Base-by-base conservation (phyloP, 352 stramenopile genomes). In the Stephanocyclus meneghinianus region DNA sequence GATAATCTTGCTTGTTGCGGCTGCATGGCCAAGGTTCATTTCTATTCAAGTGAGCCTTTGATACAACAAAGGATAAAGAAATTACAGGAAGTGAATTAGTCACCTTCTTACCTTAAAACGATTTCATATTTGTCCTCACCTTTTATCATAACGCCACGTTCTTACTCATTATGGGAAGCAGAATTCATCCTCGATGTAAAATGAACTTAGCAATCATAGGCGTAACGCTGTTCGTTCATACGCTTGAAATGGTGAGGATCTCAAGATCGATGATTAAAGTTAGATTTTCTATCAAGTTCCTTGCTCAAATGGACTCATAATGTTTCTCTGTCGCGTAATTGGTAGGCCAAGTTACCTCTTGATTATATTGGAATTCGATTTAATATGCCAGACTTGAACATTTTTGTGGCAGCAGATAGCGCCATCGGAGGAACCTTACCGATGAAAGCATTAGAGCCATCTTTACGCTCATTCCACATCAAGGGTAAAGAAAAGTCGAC, bases 401-500 rank as follows among this genome's bases (percentile, higher is more conserved):
- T 44, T 2, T 62, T 44, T 44, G 53, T 11, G 21, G 26, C 29
- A 8, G 53, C 53, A 62, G 53, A 62, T 44, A 11, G 11, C 29
- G 29, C 53, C 26, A 15, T 62, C n/a, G 1, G 0, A 44, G 29
- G 18, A 18, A 13, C 37, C 21, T 18, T 62, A 42, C 53, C 53
- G 4, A 62, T 26, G 9, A 62, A 42, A 42, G 1, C 5, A 18
- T 26, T 2, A 45, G 6, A 44, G 1, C 35, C 29, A 50, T 71
- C 32, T 10, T 51, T 61, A 13, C 32, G 18, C 30, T 35, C 35
- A 11, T 18, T 56, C 3, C 37, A 68, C n/a, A 73, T 37, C 0
- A 73, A 73, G 40, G 65, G 65, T 32, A 26, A 61, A 73, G 65
- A 73, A 50, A 48, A 53, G 7, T 37, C 6, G 0, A 30, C 16